phyloP scores from a whole-genome alignment of 495 filamentous ascomycete genomes.

The Xylaria palmicola region DNA sequence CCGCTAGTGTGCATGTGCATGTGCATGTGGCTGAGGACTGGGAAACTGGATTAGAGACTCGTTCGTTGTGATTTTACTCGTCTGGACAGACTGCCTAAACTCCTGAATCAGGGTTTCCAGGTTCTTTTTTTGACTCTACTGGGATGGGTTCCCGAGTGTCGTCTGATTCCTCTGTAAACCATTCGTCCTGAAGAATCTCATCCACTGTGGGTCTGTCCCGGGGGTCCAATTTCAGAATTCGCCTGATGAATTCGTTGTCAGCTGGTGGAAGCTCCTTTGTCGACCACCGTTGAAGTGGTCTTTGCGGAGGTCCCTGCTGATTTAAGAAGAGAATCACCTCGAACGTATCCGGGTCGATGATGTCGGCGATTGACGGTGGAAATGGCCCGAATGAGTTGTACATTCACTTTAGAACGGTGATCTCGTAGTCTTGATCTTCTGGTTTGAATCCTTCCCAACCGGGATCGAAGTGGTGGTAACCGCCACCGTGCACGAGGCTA shows the following conservation, averaged over 20 bases:
- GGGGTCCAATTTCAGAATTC: constrained; percentile 37
- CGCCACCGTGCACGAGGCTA: constrained; percentile 39
- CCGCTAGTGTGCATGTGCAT: too few species aligned
- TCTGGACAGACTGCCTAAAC: too few species aligned
- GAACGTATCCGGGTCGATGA: constrained; percentile 22
- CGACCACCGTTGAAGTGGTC: constrained; percentile 15
- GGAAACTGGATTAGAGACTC: too few species aligned
- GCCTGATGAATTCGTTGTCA: constrained; percentile 29
- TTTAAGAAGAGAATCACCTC: constrained; percentile 26
- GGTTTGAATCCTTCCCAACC: constrained; percentile 29
- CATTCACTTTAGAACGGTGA: constrained; percentile 42
- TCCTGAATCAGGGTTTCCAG: background rate
- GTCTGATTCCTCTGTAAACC: constrained; percentile 10
- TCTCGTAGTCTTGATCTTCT: constrained; percentile 40
- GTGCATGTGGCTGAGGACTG: too few species aligned
- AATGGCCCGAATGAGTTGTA: constrained; percentile 45
- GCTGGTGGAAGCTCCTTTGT: constrained; percentile 20
- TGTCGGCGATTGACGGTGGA: constrained; percentile 36
- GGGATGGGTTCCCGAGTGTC: constrained; percentile 8
- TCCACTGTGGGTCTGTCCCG: constrained; percentile 33
- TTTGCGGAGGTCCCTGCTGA: constrained; percentile 18
- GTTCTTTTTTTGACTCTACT: background rate
- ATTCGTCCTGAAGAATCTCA: constrained; percentile 11
- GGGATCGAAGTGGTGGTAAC: constrained; percentile 46
- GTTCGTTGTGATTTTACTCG: too few species aligned